phyloP scores from a whole-genome alignment of 306 rosid species.

The Calophaca sinica region DNA sequence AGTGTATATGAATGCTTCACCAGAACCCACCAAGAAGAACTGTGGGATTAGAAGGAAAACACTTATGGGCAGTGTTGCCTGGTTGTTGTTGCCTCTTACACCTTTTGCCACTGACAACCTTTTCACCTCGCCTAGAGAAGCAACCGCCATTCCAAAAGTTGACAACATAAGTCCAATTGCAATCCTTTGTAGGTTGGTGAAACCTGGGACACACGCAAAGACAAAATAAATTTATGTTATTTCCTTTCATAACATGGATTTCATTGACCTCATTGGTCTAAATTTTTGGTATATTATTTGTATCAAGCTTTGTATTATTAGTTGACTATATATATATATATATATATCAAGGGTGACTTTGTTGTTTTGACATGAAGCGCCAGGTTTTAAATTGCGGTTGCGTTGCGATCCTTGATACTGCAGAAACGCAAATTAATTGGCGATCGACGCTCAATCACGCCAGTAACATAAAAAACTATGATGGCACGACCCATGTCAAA shows the following conservation, averaged over 20 bases:
- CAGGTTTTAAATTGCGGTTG: too few relatives aligned
- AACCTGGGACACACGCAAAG: conserved; percentile 57
- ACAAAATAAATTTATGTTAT: not conserved
- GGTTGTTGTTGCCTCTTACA: conserved; percentile 25
- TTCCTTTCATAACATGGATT: not conserved
- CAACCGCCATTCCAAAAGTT: conserved; percentile 73
- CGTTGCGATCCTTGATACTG: too few relatives aligned
- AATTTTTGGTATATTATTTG: too few relatives aligned
- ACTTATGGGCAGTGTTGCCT: conserved; percentile 65
- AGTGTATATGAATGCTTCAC: conserved; percentile 96
- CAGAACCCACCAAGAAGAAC: conserved; percentile 85
- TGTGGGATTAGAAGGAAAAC: conserved; percentile 88
- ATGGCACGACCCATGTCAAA: too few relatives aligned
- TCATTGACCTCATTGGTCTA: too few relatives aligned
- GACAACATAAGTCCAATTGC: conserved; percentile 81
- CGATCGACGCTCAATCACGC: too few relatives aligned
- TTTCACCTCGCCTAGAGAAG: conserved; percentile 67
- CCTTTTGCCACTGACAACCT: conserved; percentile 69
- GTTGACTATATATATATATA: too few relatives aligned
- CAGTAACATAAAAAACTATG: too few relatives aligned
- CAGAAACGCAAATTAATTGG: too few relatives aligned
- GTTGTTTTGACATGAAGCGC: too few relatives aligned
- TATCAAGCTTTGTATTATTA: too few relatives aligned
- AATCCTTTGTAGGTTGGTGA: conserved; percentile 79
- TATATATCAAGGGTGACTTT: too few relatives aligned